phyloP scores from a whole-genome alignment of 192 early-diverging fungal species.

The Coemansia pectinata region DNA sequence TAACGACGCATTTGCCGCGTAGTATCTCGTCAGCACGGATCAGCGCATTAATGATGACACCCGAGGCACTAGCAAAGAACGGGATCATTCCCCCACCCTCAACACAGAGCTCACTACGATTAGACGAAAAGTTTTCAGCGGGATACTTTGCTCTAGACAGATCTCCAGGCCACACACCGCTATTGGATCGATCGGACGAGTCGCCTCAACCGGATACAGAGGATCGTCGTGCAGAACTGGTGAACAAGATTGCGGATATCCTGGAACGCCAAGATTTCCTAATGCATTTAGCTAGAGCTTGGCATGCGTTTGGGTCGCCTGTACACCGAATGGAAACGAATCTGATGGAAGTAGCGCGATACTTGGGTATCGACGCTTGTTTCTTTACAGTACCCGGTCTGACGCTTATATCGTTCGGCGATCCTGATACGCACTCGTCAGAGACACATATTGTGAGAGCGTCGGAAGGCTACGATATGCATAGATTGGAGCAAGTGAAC shows the following conservation, averaged over 20 bases:
- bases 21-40: slow-evolving; percentile 28
- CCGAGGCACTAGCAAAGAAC: slow-evolving; percentile 32
- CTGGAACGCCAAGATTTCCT: slow-evolving; percentile 64
- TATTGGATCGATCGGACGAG: slow-evolving; percentile 3
- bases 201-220: not conserved
- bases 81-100: slow-evolving; percentile 40
- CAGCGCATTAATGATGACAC: slow-evolving; percentile 39
- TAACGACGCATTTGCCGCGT: not conserved
- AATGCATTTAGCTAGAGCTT: slow-evolving; percentile 59
- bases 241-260: slow-evolving; percentile 60
- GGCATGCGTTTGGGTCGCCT: slow-evolving; percentile 65
- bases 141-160: slow-evolving; percentile 24
- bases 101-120: slow-evolving; percentile 24
- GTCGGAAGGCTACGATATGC: slow-evolving; percentile 62
- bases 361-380: slow-evolving; percentile 60
- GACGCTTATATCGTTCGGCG: slow-evolving; percentile 66
- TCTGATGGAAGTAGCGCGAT: slow-evolving; percentile 57
- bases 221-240: slow-evolving; percentile 11
- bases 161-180: not conserved
- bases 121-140: slow-evolving; percentile 11
- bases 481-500: slow-evolving; percentile 61
- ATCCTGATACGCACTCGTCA: slow-evolving; percentile 66
- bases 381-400: slow-evolving; percentile 67
- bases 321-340: slow-evolving; percentile 63
- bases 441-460: slow-evolving; percentile 69